Conservation (phyloP, 1,139 yeast species). For the Blastobotrys capitulatus region DNA sequence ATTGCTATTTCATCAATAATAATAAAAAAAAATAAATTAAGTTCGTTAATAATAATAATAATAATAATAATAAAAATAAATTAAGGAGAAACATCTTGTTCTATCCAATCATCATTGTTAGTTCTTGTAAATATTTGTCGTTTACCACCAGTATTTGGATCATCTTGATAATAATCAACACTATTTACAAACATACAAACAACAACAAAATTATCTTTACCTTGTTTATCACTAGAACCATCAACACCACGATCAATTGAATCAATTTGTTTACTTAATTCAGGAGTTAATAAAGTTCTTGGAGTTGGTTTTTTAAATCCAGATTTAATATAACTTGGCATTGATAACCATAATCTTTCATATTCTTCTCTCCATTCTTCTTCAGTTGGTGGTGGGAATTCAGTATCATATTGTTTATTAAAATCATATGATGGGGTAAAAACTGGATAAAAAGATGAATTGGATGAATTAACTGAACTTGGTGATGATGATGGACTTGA, state of each 20-base stretch:
- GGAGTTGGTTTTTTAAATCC: constrained; percentile 72
- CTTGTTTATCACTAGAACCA: constrained; percentile 66
- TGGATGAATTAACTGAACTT: constrained; percentile 8
- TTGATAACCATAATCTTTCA: constrained; percentile 53
- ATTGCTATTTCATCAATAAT: background rate
- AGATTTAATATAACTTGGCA: constrained; percentile 55
- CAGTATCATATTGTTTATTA: constrained; percentile 10
- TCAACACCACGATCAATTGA: constrained; percentile 78
- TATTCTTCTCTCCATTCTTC: constrained; percentile 66
- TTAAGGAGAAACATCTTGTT: constrained; percentile 71
- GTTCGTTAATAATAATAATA: background rate
- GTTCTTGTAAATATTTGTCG: constrained; percentile 36
- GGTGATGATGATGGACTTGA: constrained; percentile 11
- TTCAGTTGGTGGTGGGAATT: constrained; percentile 44
- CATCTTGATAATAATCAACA: constrained; percentile 64
- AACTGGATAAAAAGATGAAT: constrained; percentile 18
- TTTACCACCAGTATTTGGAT: constrained; percentile 35
- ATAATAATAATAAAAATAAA: background rate
- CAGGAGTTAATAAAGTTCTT: constrained; percentile 52
- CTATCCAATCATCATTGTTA: constrained; percentile 64
- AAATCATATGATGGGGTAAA: constrained; percentile 21
- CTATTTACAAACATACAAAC: constrained; percentile 63
- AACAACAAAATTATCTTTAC: constrained; percentile 63
- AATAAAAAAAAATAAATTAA: background rate
- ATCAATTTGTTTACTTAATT: constrained; percentile 54